Percentiles rank a stretch among this genome's conserved stretches.
Evolutionary conservation across 2,329 filamentous ascomycete species (phyloP).

Genomic region (Fusarium sp.): DNA sequence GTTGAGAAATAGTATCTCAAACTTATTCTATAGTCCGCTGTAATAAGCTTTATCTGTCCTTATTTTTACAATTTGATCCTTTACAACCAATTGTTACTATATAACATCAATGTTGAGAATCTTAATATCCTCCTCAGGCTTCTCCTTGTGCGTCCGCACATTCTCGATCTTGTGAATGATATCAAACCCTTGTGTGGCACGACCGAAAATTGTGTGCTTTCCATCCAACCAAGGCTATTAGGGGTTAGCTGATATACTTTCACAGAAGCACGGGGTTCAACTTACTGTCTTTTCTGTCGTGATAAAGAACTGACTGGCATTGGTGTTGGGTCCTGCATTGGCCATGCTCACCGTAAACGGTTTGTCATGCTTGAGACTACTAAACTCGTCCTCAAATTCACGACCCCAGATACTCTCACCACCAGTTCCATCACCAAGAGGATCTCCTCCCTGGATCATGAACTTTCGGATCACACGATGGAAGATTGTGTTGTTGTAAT

Average conservation of each 20-base stretch:
- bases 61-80: neutral
- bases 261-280: conserved; percentile 29
- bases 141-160: conserved; percentile 85
- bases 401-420: conserved; percentile 93
- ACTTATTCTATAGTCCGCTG: neutral
- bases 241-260: conserved; percentile 36
- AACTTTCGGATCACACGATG: conserved; percentile 97
- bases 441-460: conserved; percentile 98
- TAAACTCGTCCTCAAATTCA: conserved; percentile 95
- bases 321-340: conserved; percentile 94
- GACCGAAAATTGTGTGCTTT: conserved; percentile 96
- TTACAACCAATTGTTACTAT: conserved; percentile 47
- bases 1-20: neutral
- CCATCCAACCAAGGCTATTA: conserved; percentile 87
- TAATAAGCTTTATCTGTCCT: neutral
- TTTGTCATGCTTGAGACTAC: conserved; percentile 90
- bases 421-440: conserved; percentile 88
- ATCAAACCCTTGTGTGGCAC: conserved; percentile 89
- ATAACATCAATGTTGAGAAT: conserved; percentile 85
- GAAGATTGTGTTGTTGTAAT: conserved; percentile 98
- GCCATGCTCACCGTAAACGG: conserved; percentile 98
- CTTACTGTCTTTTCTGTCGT: conserved; percentile 93
- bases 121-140: conserved; percentile 96
- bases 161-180: conserved; percentile 98
- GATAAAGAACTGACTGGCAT: conserved; percentile 98